Base-by-base conservation (phyloP, 495 filamentous ascomycete genomes). In the Aspergillus egyptiacus region DNA sequence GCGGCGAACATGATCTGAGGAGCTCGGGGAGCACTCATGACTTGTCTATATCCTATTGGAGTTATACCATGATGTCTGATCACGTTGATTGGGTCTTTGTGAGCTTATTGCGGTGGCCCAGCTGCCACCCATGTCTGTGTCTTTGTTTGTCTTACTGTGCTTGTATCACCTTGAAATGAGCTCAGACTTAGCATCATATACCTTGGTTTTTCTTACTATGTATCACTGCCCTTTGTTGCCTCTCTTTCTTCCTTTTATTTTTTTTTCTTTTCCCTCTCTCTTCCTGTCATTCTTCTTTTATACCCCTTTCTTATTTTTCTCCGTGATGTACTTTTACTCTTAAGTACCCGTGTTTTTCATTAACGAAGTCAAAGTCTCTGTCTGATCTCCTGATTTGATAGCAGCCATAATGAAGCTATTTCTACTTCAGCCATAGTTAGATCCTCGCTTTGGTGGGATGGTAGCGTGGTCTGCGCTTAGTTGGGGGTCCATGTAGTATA, bases 1-100 rank as follows among this genome's bases (percentile, higher is more conserved):
- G 41, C 57, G 32, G 33, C 51, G 24, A 73, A 73, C 45, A 68
- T 73, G 60, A 71, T 73, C 47, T 73, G 53, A 61, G 48, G 23
- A 34, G 47, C 39, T 40, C 27, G 17, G 36, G 20, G 22, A 51
- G 43, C 43, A 46, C 17, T 36, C 22, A 55, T 50, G 46, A 53
- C 53, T 51, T 56, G 57, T 51, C 37, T 44, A 40, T 41, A 31
- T 42, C 43, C 17, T 30, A 50, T 51, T 52, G 49, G 15, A 51
- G 44, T 27, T 41, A 25, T 52, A 30, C 22, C n/a, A 56, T 36
- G 43, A 47, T 13, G 33, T 49, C 44, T 46, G 30, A 49, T 10
- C 43, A 35, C 19, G 31, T 46, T 46, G 23, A 44, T 43, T 51
- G 24, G 48, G 36, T 27, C 38, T 51, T n/a, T n/a, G n/a, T 35